Evolutionary conservation across 148 eudicot genomes (phyloP).

Genomic region (Rhododendron kiyosumense): DNA sequence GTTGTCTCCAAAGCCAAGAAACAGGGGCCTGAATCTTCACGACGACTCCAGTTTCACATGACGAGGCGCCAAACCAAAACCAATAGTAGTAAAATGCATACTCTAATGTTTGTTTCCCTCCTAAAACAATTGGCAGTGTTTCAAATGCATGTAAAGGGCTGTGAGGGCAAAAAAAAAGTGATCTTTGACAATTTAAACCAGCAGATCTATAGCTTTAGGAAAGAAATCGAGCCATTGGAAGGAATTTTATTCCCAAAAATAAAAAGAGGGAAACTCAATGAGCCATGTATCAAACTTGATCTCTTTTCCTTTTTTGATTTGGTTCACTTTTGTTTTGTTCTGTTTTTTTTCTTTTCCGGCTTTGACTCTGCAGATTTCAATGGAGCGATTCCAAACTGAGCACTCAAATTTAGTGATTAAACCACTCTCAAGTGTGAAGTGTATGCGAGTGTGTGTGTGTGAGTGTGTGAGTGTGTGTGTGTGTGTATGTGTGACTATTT

Average conservation of each 20-base stretch:
- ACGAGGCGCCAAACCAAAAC: constrained; percentile 26
- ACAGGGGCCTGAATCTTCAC: neutral
- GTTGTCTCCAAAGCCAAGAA: constrained; percentile 9
- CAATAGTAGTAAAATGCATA: neutral
- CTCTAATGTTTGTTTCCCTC: neutral
- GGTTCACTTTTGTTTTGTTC: neutral
- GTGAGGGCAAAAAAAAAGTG: neutral
- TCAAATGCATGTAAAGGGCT: neutral
- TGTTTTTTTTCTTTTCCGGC: neutral
- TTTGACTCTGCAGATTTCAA: neutral
- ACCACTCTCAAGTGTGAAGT: no score
- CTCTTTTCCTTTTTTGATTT: neutral
- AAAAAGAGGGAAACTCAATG: neutral
- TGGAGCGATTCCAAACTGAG: neutral
- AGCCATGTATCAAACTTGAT: neutral
- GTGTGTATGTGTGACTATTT: no score
- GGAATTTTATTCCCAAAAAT: neutral
- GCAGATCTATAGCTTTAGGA: neutral
- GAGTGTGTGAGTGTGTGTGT: no score
- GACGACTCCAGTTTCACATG: neutral
- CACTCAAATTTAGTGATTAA: neutral
- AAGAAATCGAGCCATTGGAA: neutral
- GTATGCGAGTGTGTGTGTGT: no score
- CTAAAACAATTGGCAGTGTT: neutral
- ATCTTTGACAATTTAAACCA: neutral